Evolutionary conservation across 2,329 filamentous ascomycete genomes (phyloP), one percentile per base, ranked within the genome.

Genomic region (Cucurbitaria berberidis): DNA sequence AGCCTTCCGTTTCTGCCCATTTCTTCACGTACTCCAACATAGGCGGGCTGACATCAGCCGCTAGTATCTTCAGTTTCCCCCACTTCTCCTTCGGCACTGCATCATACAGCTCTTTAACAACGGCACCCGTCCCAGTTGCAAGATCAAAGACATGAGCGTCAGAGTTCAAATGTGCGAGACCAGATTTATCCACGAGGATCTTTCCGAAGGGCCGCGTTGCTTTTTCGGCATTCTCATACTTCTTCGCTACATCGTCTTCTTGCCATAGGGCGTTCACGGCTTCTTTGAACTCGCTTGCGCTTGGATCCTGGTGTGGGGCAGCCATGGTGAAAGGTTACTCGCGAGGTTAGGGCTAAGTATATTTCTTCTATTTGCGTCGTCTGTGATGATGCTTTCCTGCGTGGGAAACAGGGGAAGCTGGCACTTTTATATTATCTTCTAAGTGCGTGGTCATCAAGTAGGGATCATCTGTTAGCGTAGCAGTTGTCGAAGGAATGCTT

Each of bases 71-170:
- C 6, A 68, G 15, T 1, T 48, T 40, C 7, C 4, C n/a, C 67
- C 62, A 66, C 0, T 60, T 48, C n/a, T 59, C 44, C 7, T 44
- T 44, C 3, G 54, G 55, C 7, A 68, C 38, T 0, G 43, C 43
- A 0, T 53, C 53, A 39, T 70, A 68, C 2, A 70, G 15, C 11
- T 57, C 60, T 8, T 60, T 56, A 1, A 51, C 53, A 1, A 66
- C 58, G 4, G 61, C 63, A 24, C 68, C 68, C 0, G 66, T 70
- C 5, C 68, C 67, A 36, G 60, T 62, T 1, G 60, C 67, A 6
- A 72, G 55, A 41, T 72, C 67, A 9, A 69, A 43, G 29, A 64
- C 49, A n/a, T 58, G 16, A 2, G 56, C 50, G 1, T 60, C 51
- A 3, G 38, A 41, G 3, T 45, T 26, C 6, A 21, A 3, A 2